Percentiles rank a stretch among this genome's conserved stretches.
Evolutionary conservation across 371 early-diverging fungal species (phyloP).

Genomic region (Mucor indicus): DNA sequence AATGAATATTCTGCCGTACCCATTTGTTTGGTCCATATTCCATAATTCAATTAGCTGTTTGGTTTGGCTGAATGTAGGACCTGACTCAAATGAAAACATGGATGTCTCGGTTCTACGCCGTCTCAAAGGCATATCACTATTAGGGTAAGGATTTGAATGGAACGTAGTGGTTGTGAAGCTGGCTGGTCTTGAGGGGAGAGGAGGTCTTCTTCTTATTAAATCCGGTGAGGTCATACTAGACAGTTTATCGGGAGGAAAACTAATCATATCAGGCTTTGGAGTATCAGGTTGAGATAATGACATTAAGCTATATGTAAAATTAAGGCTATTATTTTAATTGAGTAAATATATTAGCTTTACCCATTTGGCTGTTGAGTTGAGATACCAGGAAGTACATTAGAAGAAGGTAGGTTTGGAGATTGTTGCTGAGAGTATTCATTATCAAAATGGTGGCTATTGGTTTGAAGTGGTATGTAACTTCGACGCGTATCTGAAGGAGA

Average conservation of each 20-base stretch:
- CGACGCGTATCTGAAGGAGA: conserved; percentile 21
- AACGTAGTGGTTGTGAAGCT: conserved; percentile 46
- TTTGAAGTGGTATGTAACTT: conserved; percentile 26
- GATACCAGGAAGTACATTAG: conserved; percentile 19
- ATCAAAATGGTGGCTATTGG: conserved; percentile 11
- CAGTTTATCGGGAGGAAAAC: conserved; percentile 21
- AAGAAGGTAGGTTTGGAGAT: too few species aligned
- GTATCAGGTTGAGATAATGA: conserved; percentile 32
- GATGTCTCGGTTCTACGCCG: conserved; percentile 44
- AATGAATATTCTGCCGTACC: too few species aligned
- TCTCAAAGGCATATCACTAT: conserved; percentile 21
- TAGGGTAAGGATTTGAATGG: conserved; percentile 42
- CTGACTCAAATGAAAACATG: conserved; percentile 49
- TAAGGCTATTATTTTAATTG: too few species aligned
- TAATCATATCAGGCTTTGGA: conserved; percentile 27
- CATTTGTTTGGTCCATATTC: conserved; percentile 43
- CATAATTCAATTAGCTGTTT: conserved; percentile 38
- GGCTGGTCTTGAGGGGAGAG: conserved; percentile 35
- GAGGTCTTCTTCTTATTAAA: conserved; percentile 34
- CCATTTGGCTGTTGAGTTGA: conserved; percentile 6
- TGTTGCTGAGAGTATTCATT: conserved; percentile 3
- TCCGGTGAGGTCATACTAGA: conserved; percentile 17
- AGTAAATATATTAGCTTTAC: too few species aligned
- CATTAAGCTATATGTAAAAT: conserved; percentile 14
- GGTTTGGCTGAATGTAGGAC: conserved; percentile 42